These are phyloP conservation scores for Leonotis leonurus DNA, from an alignment of 257 asterid genomes.

Conservation along the genomic window DNA sequence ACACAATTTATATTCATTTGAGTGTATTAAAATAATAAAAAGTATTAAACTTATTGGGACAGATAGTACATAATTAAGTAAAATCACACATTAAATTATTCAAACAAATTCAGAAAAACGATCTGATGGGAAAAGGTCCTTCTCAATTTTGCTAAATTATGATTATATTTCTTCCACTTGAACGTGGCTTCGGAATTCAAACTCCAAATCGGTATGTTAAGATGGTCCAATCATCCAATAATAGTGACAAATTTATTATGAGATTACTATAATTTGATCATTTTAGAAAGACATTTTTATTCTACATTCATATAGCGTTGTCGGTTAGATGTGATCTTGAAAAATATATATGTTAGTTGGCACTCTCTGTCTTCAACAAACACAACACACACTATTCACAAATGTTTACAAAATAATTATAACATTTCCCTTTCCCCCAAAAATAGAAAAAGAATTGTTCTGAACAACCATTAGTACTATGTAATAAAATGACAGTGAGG, in stretches of 20 bases:
- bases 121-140: background rate
- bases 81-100: background rate
- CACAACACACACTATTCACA: background rate
- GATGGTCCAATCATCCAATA: background rate
- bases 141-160: background rate
- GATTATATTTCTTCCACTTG: background rate
- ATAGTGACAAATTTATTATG: background rate
- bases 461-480: background rate
- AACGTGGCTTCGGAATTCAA: background rate
- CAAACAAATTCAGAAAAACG: background rate
- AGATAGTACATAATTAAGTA: too few species aligned
- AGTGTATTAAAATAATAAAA: too few species aligned
- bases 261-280: background rate
- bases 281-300: background rate
- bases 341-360: background rate
- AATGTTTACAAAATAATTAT: background rate
- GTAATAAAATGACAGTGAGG: background rate
- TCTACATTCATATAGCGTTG: conserved; percentile 10
- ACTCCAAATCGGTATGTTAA: background rate
- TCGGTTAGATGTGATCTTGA: background rate
- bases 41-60: too few species aligned
- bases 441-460: background rate
- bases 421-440: background rate
- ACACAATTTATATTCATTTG: too few species aligned
- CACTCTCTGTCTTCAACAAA: background rate